phyloP scores from a whole-genome alignment of 2,329 filamentous ascomycete species.

The Cladosporium sp. region DNA sequence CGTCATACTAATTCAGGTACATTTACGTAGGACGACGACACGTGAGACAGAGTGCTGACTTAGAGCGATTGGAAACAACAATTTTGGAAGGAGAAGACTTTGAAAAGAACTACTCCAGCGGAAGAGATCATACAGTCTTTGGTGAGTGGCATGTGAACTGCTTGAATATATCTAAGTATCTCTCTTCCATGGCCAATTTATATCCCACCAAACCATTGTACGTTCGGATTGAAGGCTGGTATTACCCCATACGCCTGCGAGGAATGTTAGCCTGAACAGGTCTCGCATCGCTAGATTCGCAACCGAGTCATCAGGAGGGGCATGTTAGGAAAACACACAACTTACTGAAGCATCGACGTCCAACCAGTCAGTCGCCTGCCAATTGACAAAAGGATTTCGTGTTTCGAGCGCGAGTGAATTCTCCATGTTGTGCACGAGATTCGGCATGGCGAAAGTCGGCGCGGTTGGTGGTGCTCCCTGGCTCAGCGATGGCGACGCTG shows the following conservation, averaged over 20 bases:
- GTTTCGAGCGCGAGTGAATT: background rate
- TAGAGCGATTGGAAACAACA: too few species aligned
- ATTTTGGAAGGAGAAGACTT: too few species aligned
- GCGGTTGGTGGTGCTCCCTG: background rate
- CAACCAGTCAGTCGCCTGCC: constrained; percentile 34
- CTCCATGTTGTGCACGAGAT: background rate
- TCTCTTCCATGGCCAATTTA: too few species aligned
- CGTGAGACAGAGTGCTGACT: too few species aligned
- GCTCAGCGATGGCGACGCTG: background rate
- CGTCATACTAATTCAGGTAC: too few species aligned
- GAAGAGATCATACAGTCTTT: too few species aligned
- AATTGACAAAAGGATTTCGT: constrained; percentile 23
- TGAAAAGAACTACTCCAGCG: too few species aligned
- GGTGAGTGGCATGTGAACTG: too few species aligned
- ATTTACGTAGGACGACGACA: too few species aligned
- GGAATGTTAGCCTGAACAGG: background rate
- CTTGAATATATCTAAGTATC: background rate
- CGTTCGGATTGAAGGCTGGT: background rate
- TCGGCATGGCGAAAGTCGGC: background rate
- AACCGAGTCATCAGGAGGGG: too few species aligned
- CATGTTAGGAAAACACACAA: too few species aligned
- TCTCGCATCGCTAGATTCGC: background rate
- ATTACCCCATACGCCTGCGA: constrained; percentile 7
- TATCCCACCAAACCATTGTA: constrained; percentile 2
- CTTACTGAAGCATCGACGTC: constrained; percentile 31